Base-by-base conservation (phyloP, 306 rosid species). In the Hippophae gyantsensis region DNA sequence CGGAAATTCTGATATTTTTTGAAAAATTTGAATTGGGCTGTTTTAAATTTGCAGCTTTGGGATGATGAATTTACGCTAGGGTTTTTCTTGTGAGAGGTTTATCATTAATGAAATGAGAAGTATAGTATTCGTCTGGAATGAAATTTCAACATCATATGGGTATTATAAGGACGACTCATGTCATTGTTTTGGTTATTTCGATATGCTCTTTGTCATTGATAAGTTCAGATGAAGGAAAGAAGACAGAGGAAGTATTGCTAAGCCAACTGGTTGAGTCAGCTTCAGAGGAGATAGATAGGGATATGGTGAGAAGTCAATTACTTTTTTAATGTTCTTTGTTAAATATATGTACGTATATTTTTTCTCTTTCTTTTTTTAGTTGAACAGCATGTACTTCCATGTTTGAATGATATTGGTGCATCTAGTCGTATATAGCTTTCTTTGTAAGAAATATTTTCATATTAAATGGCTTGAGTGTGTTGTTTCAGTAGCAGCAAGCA, bases 261-360 rank as follows among this genome's bases (percentile, higher is more conserved):
- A 64, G 65, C 74, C 88, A 69, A 68, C 60, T 84, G 13, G 79
- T 87, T 53, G 86, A 78, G 72, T 87, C 86, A 5, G 42, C 65
- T 9, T 71, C 84, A 69, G 83, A 80, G 56, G 40, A 76, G 54
- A 62, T 86, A 47, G 72, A 82, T 61, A 66, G 68, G 58, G 80
- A 79, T 61, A 62, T 79, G 94, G 99, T 93, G 65, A 84, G 90
- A 69, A 48, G 64, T 65, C 54, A 42, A 26, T 6, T 70, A 65
- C 7, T 53, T 48, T 42, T 63, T 69, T 18, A 46, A 26, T 57
- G 26, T 23, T 6, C 43, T 56, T 3, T 14, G 9, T 47, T 54
- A 26, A 8, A 38, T 18, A 42, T 10, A 32, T 6, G 43, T 18
- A 6, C 23, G 23, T 18, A 18, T 18, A 18, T 18, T 18, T 18